Percentiles rank a stretch among this genome's conserved stretches.
Conservation (phyloP, 2,329 filamentous ascomycete species). For the Helotiales sp. region DNA sequence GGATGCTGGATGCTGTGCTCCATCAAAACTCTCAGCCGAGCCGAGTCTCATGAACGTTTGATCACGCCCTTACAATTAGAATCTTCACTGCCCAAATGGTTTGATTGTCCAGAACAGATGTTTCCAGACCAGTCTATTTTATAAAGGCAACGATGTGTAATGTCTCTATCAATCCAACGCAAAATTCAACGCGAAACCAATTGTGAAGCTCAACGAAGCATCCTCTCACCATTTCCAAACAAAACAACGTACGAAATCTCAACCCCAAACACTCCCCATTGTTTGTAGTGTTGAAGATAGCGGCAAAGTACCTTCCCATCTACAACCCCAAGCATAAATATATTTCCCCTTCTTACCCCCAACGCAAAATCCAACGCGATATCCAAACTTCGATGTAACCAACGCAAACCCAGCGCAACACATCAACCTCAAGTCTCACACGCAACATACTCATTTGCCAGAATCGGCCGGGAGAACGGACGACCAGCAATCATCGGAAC, state of each 20-base stretch:
- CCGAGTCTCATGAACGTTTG: too few relatives aligned
- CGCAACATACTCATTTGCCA: neutral
- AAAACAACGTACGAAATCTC: neutral
- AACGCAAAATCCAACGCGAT: neutral
- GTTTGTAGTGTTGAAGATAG: too few relatives aligned
- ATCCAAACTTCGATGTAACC: too few relatives aligned
- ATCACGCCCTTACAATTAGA: too few relatives aligned
- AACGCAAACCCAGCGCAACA: neutral
- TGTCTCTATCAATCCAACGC: neutral
- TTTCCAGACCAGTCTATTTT: too few relatives aligned
- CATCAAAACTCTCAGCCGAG: too few relatives aligned
- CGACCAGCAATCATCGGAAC: conserved; percentile 3
- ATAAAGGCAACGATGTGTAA: neutral
- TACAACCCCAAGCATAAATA: neutral
- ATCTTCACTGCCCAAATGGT: too few relatives aligned
- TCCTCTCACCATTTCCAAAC: neutral
- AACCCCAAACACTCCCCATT: neutral
- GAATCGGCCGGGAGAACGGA: neutral
- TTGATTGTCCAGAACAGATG: too few relatives aligned
- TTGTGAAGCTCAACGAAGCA: neutral
- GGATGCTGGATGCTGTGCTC: too few relatives aligned
- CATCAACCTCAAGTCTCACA: neutral
- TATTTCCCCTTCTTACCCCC: neutral
- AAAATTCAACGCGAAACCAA: neutral
- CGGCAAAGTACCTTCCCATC: too few relatives aligned